Conservation (phyloP, 2,329 filamentous ascomycete genomes). For the Diplodia corticola region DNA sequence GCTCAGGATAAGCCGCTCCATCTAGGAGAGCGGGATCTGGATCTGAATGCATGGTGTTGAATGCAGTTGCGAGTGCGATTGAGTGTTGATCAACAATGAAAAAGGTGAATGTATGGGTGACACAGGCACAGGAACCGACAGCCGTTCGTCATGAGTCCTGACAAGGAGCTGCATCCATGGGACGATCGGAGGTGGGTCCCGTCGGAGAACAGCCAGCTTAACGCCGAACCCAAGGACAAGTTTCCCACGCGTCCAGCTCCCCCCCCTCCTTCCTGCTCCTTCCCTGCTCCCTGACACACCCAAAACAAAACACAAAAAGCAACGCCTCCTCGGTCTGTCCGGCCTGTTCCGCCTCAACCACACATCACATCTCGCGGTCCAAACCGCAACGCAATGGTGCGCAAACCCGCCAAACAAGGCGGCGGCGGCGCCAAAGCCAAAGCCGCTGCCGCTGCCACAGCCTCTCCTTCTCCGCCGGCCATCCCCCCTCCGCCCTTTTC, state of each 20-base stretch:
- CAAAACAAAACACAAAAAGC: neutral
- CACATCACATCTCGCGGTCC: neutral
- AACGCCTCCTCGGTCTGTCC: neutral
- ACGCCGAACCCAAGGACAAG: constrained; percentile 12
- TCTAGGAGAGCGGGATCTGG: constrained; percentile 8
- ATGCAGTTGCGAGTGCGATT: neutral
- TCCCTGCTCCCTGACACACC: neutral
- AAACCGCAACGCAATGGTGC: constrained; percentile 3
- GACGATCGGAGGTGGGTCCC: neutral
- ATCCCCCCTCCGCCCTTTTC: constrained; percentile 66
- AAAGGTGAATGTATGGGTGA: neutral
- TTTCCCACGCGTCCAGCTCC: constrained; percentile 2
- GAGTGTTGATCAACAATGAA: neutral
- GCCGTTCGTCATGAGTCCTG: neutral
- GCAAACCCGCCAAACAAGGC: constrained; percentile 16
- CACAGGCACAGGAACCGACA: neutral
- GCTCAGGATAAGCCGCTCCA: constrained; percentile 19
- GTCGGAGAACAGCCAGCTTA: constrained; percentile 11
- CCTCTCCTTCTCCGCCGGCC: constrained; percentile 25
- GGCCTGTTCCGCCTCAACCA: neutral
- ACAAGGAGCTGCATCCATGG: constrained; percentile 5
- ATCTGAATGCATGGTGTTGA: constrained; percentile 14
- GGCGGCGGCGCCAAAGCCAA: neutral
- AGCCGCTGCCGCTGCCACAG: neutral
- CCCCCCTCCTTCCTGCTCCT: no score